A percentile compares a stretch with the other conserved stretches of the same genome.
Evolutionary conservation across 2,329 filamentous ascomycete genomes (phyloP).

Genomic region (Biscogniauxia sp.): DNA sequence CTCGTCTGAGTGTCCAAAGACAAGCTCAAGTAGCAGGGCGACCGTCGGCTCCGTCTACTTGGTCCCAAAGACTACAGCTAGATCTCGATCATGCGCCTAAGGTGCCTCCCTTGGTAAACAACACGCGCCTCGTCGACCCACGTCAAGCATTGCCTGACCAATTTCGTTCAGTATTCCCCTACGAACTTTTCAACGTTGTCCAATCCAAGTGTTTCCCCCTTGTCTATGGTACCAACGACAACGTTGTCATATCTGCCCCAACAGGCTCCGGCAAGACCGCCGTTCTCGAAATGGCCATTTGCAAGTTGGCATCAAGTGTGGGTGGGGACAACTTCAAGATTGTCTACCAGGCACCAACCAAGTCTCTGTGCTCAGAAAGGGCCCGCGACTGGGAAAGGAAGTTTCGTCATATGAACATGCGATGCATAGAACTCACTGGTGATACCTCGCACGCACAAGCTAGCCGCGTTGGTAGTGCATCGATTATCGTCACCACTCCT

Average conservation of each 20-base stretch:
- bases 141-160: constrained; percentile 63
- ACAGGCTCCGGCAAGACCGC: constrained; percentile 86
- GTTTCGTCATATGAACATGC: constrained; percentile 64
- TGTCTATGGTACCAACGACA: constrained; percentile 67
- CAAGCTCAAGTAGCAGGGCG: constrained; percentile 12
- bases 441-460: constrained; percentile 71
- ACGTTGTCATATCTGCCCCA: constrained; percentile 76
- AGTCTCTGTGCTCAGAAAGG: constrained; percentile 76
- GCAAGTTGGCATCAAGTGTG: constrained; percentile 60
- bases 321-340: constrained; percentile 68
- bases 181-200: constrained; percentile 74
- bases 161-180: constrained; percentile 68
- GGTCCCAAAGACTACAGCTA: constrained; percentile 19
- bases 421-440: constrained; percentile 76
- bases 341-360: constrained; percentile 82
- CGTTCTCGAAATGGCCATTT: constrained; percentile 79
- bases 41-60: constrained; percentile 16
- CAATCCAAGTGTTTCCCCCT: constrained; percentile 75
- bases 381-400: constrained; percentile 75
- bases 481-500: constrained; percentile 82
- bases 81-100: constrained; percentile 27
- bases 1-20: constrained; percentile 21
- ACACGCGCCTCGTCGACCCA: constrained; percentile 40
- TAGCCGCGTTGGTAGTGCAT: constrained; percentile 66
- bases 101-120: constrained; percentile 37